Evolutionary conservation across 129 eudicot species (phyloP).

Genomic region (Mikania micrantha): DNA sequence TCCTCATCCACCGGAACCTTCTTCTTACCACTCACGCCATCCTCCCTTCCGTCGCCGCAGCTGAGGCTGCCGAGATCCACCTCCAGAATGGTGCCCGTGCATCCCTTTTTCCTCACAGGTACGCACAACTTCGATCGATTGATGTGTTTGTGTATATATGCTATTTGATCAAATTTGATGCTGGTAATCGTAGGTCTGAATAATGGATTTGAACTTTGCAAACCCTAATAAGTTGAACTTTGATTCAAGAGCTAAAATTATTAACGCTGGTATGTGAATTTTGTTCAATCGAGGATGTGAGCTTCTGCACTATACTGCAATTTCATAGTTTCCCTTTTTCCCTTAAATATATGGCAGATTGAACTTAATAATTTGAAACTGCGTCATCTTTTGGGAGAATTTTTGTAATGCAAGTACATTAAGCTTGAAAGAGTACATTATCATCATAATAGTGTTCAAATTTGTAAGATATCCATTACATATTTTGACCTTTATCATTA

Average conservation of each 20-base stretch:
- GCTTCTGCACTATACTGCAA: conserved; percentile 1
- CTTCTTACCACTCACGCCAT: conserved; percentile 78
- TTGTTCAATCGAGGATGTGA: conserved; percentile 4
- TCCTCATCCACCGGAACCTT: conserved; percentile 71
- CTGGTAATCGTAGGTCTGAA: conserved; percentile 12
- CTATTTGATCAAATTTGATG: neutral
- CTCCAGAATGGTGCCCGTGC: conserved; percentile 72
- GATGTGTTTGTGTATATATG: neutral
- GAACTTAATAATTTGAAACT: neutral
- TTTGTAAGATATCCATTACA: neutral
- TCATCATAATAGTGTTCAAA: neutral
- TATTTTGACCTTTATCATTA: too few species aligned
- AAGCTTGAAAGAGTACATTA: neutral
- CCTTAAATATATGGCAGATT: neutral
- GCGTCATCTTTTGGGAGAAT: neutral
- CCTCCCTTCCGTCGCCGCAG: conserved; percentile 68
- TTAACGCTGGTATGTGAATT: neutral
- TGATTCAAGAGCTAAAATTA: neutral
- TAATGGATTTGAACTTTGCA: neutral
- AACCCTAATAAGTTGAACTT: conserved; percentile 7
- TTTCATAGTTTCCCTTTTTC: neutral
- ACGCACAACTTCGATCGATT: neutral
- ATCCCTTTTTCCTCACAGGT: conserved; percentile 87
- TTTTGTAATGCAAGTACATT: neutral
- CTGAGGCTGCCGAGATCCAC: conserved; percentile 86